Conservation (phyloP, 257 asterid species). For the Nyctanthes arbortristis region DNA sequence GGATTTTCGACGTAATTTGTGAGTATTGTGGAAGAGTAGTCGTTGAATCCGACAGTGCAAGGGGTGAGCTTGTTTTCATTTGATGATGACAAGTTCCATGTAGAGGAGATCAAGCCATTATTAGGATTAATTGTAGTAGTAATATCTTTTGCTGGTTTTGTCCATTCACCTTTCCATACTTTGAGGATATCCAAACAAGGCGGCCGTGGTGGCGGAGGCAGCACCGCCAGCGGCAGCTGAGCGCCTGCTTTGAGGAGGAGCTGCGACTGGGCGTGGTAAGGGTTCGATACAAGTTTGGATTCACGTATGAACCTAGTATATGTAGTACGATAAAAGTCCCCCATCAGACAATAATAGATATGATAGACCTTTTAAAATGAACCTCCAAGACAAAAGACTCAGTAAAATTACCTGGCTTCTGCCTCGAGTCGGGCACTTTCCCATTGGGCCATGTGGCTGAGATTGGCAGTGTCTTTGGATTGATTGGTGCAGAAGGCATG, state of each 20-base stretch:
- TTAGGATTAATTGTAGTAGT: constrained; percentile 17
- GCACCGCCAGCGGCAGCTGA: not conserved
- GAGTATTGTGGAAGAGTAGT: not conserved
- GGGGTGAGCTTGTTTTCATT: constrained; percentile 10
- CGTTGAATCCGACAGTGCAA: constrained; percentile 15
- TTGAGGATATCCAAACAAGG: constrained; percentile 42
- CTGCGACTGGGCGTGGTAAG: not conserved
- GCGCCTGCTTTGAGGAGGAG: not conserved
- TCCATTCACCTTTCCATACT: constrained; percentile 37
- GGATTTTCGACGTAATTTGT: constrained; percentile 13
- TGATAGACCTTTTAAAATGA: not conserved
- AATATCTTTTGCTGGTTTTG: constrained; percentile 22
- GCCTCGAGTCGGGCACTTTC: constrained; percentile 48
- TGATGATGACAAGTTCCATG: constrained; percentile 28
- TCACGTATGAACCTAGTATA: constrained; percentile 19
- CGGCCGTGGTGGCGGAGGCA: constrained; percentile 6
- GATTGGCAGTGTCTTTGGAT: constrained; percentile 10
- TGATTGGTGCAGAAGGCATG: constrained; percentile 10
- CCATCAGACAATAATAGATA: no score
- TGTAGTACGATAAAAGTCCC: not conserved
- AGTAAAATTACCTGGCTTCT: constrained; percentile 28
- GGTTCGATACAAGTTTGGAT: constrained; percentile 12
- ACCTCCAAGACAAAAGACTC: not conserved
- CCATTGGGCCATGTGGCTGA: constrained; percentile 46
- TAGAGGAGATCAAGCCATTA: constrained; percentile 22